Base-by-base conservation (phyloP, 2,329 filamentous ascomycete species). In the Cladosporium velox region DNA sequence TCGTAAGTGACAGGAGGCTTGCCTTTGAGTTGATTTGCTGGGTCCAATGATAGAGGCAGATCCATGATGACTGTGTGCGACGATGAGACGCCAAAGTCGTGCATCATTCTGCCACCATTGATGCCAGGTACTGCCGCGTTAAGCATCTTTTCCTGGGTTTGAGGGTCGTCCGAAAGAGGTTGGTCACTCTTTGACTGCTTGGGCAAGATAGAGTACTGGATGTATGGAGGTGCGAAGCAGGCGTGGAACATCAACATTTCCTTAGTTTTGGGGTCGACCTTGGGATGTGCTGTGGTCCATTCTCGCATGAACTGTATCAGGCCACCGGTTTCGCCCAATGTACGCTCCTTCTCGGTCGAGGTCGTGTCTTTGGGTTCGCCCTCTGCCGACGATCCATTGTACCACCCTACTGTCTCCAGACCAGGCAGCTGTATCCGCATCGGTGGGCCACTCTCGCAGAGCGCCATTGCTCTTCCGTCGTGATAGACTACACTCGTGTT, bases 381-480 rank as follows among this genome's bases (percentile, higher is more conserved):
- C 66, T 90, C 87, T 21, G 85, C 85, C 18, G 70, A 76, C 1
- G 79, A 77, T 7, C 88, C 89, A 72, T 90, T 83, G 76, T 85
- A 91, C 89, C 90, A 91, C 49, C 89, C 89, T 8, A 91, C 81
- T 0, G 89, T 91, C 68, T 90, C 85, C 26, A 92, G 75, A 0
- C 81, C 80, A 0, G 90, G 90, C 7, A 91, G 77, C 8, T 85
- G 80, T 59, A 91, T 81, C 30, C 89, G 81, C 73, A 91, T 87
- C 0, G 89, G 89, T 3, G 88, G 89, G 0, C 90, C 89, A 69
- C 87, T 91, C 74, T 91, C 89, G 69, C 89, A 91, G 0, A 87
- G 88, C 3, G 89, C 89, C 67, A 92, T 73, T 4, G 88, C 88
- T 68, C 89, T 81, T 11, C 88, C 88, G 72, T 91, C 88, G 70